Evolutionary conservation across 164 flowering plant species (phyloP).

Genomic region (Macadamia integrifolia): DNA sequence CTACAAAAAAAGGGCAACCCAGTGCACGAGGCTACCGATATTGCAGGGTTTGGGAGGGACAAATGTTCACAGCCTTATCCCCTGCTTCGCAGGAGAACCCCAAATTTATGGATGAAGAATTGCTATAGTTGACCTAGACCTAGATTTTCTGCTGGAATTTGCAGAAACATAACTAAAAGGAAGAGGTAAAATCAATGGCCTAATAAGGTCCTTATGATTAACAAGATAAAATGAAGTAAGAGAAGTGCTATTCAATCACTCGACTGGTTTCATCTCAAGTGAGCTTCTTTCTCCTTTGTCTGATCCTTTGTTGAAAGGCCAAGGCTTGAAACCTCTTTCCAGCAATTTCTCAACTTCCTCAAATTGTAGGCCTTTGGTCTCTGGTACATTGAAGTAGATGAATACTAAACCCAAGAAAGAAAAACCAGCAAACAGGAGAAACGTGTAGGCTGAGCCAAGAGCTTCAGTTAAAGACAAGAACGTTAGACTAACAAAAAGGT

Average conservation of each 20-base stretch:
- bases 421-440: constrained; percentile 57
- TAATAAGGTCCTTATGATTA: no score
- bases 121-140: no score
- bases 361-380: constrained; percentile 57
- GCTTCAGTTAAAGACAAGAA: background rate
- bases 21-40: no score
- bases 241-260: background rate
- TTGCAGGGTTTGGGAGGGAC: no score
- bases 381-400: constrained; percentile 49
- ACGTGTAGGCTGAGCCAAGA: constrained; percentile 39
- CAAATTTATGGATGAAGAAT: no score
- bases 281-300: background rate
- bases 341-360: constrained; percentile 67
- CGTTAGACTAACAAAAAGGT: background rate
- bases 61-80: no score
- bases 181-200: no score
- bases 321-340: constrained; percentile 29
- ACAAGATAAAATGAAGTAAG: no score
- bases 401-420: constrained; percentile 26
- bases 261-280: background rate
- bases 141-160: no score
- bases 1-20: no score
- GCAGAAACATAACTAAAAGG: no score
- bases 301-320: constrained; percentile 6
- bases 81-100: no score